phyloP scores from a whole-genome alignment of 2,329 filamentous ascomycete genomes.

The Neurospora sp. region DNA sequence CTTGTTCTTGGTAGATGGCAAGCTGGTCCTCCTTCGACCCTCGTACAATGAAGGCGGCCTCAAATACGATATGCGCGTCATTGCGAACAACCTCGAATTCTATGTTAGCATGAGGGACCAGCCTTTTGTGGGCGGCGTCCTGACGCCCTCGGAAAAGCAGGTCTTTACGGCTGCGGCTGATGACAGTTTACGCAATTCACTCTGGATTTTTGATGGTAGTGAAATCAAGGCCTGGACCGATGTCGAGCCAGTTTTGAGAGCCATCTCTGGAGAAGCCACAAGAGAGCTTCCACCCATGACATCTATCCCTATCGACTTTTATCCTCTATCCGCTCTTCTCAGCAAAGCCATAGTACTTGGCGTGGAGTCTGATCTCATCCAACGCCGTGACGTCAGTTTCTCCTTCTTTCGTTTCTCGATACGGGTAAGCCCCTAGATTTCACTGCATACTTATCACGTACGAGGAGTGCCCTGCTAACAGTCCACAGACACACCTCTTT shows the following conservation, averaged over 20 bases:
- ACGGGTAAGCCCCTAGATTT: constrained; percentile 47
- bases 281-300: constrained; percentile 67
- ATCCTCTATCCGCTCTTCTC: constrained; percentile 79
- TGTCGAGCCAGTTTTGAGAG: constrained; percentile 70
- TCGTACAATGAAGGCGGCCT: constrained; percentile 74
- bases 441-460: no score
- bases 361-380: constrained; percentile 86
- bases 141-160: constrained; percentile 12
- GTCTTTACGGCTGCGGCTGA: constrained; percentile 20
- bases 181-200: constrained; percentile 63
- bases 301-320: constrained; percentile 82
- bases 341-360: constrained; percentile 84
- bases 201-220: constrained; percentile 89
- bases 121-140: constrained; percentile 31
- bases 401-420: constrained; percentile 83
- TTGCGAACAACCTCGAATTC: constrained; percentile 93
- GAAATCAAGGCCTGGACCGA: constrained; percentile 85
- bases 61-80: constrained; percentile 97
- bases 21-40: constrained; percentile 84
- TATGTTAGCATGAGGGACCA: constrained; percentile 90
- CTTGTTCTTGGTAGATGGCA: constrained; percentile 92
- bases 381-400: constrained; percentile 83
- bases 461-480: constrained; percentile 6
- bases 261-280: constrained; percentile 52
- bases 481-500: constrained; percentile 72